These are phyloP conservation scores for Schoenoplectus triqueter DNA, from an alignment of 202 grass and related monocot genomes.

Conservation along the genomic window DNA sequence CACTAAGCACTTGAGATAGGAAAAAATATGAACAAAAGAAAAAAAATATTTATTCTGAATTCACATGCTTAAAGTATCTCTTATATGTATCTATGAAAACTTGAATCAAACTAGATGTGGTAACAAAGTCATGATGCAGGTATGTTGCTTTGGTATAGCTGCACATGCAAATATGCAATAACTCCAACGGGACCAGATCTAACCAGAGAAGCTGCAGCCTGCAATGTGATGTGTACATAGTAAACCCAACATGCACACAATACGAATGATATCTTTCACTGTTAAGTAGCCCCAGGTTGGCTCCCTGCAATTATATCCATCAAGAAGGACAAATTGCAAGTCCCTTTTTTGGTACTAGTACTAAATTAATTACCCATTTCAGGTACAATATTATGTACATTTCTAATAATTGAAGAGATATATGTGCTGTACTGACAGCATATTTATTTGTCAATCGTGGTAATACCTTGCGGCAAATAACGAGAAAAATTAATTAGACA, in stretches of 20 bases:
- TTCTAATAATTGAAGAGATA: constrained; percentile 20
- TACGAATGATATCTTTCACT: constrained; percentile 11
- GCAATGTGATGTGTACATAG: constrained; percentile 29
- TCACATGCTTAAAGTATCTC: neutral
- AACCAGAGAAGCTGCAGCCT: neutral
- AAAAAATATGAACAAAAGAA: neutral
- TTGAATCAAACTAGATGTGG: constrained; percentile 15
- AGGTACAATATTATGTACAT: neutral
- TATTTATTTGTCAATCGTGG: neutral
- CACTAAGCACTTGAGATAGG: neutral
- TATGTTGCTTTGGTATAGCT: neutral
- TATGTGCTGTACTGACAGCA: neutral
- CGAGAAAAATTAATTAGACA: neutral
- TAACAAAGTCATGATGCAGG: constrained; percentile 18
- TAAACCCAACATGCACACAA: constrained; percentile 18
- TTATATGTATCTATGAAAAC: neutral
- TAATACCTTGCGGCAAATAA: neutral
- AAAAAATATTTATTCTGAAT: neutral
- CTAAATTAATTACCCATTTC: neutral
- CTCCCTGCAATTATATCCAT: constrained; percentile 26
- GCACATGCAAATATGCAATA: constrained; percentile 22
- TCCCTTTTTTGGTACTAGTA: constrained; percentile 7
- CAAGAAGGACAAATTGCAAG: constrained; percentile 2
- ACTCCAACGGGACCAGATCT: constrained; percentile 25
- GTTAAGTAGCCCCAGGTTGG: constrained; percentile 29